Base-by-base conservation (phyloP, 164 flowering plant genomes). In the Piper longum region DNA sequence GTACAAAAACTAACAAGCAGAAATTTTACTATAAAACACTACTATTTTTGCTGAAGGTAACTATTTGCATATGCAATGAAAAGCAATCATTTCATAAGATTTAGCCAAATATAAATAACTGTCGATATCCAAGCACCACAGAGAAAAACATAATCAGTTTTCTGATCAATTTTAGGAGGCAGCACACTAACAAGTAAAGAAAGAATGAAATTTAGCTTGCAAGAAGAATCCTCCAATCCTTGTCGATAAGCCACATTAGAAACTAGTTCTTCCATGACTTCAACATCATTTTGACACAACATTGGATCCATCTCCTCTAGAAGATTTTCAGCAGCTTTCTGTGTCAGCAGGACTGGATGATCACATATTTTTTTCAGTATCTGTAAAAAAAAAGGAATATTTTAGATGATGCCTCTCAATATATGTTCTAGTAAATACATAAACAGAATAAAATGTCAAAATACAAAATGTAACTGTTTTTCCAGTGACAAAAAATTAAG, bases 301-400 rank as follows among this genome's bases (percentile, higher is more conserved):
- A 79, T 76, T 18, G 91, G 67, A 62, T 95, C 99, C 89, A 95
- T 83, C 67, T 87, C 99, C 69, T 95, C 99, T 1, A 95, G 66
- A 36, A 95, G 81, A 74, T 87, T 97, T 64, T 89, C 96, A 36
- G 97, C 96, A 62, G 96, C 99, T 74, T 96, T 81, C 76, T 86
- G 85, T 39, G 99, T 91, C 76, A 95, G 77, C 17, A 95, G 81
- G 60, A 83, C 79, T 11, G 99, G 97, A 82, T 95, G 99, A 74
- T 95, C 99, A 80, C 99, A 91, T 70, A 95, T 95, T 70, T 95
- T 95, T 74, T 95, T 95, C 80, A 95, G 63, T 48, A 95, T 81
- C 99, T 95, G 81, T n/a, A 18, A 55, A 61, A 74, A 45, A 62
- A 44, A 44, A 45, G n/a, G 3, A 62, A 9, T 8, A 2, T 6